phyloP scores from a whole-genome alignment of 176 grass and related monocot genomes.

The Zoysia pacifica region DNA sequence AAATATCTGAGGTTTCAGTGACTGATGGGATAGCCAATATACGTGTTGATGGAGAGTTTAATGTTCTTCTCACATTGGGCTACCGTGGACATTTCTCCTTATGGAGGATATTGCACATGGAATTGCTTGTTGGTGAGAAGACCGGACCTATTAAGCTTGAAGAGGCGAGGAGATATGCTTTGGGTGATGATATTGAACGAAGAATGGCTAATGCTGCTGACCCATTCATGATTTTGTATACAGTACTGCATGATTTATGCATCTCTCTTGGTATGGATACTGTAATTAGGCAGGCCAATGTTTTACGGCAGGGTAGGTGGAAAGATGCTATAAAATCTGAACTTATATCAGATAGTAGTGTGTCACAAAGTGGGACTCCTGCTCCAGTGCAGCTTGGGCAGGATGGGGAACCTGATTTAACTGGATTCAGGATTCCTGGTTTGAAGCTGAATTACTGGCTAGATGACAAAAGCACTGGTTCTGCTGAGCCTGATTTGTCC shows the following conservation, averaged over 20 bases:
- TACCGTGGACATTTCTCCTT: conserved; percentile 80
- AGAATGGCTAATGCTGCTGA: conserved; percentile 84
- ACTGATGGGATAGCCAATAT: conserved; percentile 80
- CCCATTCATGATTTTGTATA: conserved; percentile 80
- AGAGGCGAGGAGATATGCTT: conserved; percentile 71
- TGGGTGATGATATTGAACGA: conserved; percentile 94
- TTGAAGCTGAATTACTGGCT: conserved; percentile 92
- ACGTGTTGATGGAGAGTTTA: conserved; percentile 83
- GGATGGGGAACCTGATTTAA: conserved; percentile 79
- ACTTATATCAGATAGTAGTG: conserved; percentile 70
- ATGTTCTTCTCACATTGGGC: conserved; percentile 83
- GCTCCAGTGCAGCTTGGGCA: conserved; percentile 60
- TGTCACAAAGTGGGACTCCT: conserved; percentile 55
- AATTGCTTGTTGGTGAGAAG: conserved; percentile 95
- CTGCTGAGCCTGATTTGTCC: conserved; percentile 56
- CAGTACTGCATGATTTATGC: conserved; percentile 90
- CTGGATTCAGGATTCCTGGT: conserved; percentile 77
- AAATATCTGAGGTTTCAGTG: conserved; percentile 74
- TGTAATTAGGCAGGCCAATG: conserved; percentile 81
- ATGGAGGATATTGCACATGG: conserved; percentile 91
- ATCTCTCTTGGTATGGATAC: conserved; percentile 93
- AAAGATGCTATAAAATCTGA: conserved; percentile 89
- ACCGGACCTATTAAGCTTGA: conserved; percentile 79
- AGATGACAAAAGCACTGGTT: conserved; percentile 63
- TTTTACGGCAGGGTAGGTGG: conserved; percentile 89